Evolutionary conservation across 1,284 basidiomycete genomes (phyloP).

Genomic region (Cutaneotrichosporon sp.): DNA sequence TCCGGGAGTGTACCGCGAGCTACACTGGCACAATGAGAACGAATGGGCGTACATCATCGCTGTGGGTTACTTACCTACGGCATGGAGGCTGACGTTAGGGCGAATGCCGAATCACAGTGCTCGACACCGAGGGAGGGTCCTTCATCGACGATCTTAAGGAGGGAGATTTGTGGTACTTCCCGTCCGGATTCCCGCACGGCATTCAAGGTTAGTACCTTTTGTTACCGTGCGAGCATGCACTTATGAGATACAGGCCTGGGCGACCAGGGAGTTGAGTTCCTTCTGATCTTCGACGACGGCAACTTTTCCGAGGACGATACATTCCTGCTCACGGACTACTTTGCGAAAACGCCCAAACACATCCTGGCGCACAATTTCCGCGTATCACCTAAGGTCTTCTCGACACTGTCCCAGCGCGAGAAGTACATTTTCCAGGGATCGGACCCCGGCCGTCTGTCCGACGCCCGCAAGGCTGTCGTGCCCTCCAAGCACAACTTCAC

Average conservation of each 20-base stretch:
- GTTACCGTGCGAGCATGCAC: too few species aligned
- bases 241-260: conserved; percentile 20
- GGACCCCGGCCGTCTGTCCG: conserved; percentile 11
- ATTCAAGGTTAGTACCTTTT: conserved; percentile 64
- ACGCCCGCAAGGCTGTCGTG: conserved; percentile 11
- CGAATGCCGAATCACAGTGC: conserved; percentile 58
- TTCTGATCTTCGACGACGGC: conserved; percentile 61
- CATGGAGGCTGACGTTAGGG: conserved; percentile 51
- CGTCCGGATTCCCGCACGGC: conserved; percentile 55
- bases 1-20: conserved; percentile 59
- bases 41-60: conserved; percentile 51
- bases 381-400: conserved; percentile 55
- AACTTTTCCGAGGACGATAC: conserved; percentile 63
- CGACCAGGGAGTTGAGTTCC: conserved; percentile 60
- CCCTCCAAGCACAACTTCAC: conserved; percentile 16
- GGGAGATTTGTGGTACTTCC: conserved; percentile 63
- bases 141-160: conserved; percentile 49
- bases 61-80: conserved; percentile 11
- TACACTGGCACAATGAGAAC: conserved; percentile 67
- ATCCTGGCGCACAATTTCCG: conserved; percentile 69
- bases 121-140: conserved; percentile 61
- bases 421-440: conserved; percentile 63
- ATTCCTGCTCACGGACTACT: conserved; percentile 55
- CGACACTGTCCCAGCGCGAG: conserved; percentile 44
- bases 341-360: conserved; percentile 58